Base-by-base conservation (phyloP, 2,329 filamentous ascomycete genomes). In the Ilyonectria robusta region DNA sequence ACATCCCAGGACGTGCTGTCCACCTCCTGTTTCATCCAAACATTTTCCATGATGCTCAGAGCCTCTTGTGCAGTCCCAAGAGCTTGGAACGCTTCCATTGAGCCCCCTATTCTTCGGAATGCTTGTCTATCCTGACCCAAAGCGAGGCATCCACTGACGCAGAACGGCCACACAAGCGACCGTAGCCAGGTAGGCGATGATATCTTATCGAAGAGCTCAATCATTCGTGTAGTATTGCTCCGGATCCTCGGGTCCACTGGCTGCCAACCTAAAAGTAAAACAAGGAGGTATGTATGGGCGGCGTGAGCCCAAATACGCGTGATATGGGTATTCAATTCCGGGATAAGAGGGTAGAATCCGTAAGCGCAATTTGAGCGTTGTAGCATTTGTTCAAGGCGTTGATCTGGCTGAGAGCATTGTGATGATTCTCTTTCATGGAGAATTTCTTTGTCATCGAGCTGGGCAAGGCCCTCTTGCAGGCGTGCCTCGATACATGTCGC, bases 131-230 rank as follows among this genome's bases (percentile, higher is more conserved):
- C 53, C 15, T 62, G 47, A 23, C 31, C 5, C 13, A 58, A 13
- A 6, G 54, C 54, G n/a, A 62, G 31, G 47, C 59, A 66, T 23
- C 59, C 64, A 2, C 37, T 59, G 7, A 66, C 42, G 5, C 54
- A 66, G 17, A 66, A 62, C 1, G 64, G 54, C 64, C 64, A 66
- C 4, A 55, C 54, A 7, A 66, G 31, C 11, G 53, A 59, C 1
- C 64, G 64, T 3, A 66, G 54, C 64, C 59, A 62, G 4, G n/a
- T 31, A 13, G 54, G 54, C 8, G 64, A 62, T 4, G 17, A 2
- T 21, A 59, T 63, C 19, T 26, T 33, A 3, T 29, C 37, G 10
- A 58, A 31, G 10, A 63, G 15, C 0, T 54, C 37, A 19, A 58
- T 47, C 17, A 4, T 35, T 11, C n/a, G 1, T 4, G 37, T 13